Evolutionary conservation across 2,329 filamentous ascomycete genomes (phyloP).

Genomic region (Acephala macrosclerotiorum): DNA sequence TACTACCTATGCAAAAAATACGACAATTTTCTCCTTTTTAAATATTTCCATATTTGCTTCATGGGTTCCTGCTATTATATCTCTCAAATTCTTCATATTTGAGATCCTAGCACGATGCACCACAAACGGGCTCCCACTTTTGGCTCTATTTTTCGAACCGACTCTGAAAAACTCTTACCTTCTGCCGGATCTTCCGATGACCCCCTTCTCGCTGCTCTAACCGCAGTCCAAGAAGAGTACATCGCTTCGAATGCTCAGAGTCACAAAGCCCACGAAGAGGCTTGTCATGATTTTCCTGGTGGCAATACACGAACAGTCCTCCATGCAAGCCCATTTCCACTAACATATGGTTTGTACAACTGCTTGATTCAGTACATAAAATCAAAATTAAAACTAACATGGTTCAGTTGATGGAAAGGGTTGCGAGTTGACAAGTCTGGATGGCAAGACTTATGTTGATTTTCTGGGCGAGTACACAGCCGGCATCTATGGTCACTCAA

Average conservation of each 20-base stretch:
- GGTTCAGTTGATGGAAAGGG: slow-evolving; percentile 27
- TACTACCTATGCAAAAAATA: too few relatives aligned
- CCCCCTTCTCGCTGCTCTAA: slow-evolving; percentile 11
- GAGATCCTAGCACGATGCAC: neutral
- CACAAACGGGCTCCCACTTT: slow-evolving; percentile 1
- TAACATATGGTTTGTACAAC: slow-evolving; percentile 27
- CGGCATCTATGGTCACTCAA: slow-evolving; percentile 70
- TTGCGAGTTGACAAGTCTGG: slow-evolving; percentile 31
- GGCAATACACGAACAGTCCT: slow-evolving; percentile 40
- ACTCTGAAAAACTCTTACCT: neutral
- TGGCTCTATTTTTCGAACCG: neutral
- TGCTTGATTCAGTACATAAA: neutral
- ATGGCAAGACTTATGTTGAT: slow-evolving; percentile 57
- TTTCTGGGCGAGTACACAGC: slow-evolving; percentile 70
- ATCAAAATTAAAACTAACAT: slow-evolving; percentile 3
- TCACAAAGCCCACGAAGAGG: slow-evolving; percentile 32
- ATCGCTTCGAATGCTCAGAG: slow-evolving; percentile 26
- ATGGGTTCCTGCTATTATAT: neutral
- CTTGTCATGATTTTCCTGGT: slow-evolving; percentile 35
- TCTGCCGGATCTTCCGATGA: neutral
- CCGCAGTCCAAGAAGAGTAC: slow-evolving; percentile 23
- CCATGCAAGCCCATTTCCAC: slow-evolving; percentile 36
- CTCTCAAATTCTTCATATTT: neutral
- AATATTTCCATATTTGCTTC: too few relatives aligned
- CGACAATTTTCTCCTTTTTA: too few relatives aligned